Conservation (phyloP, 192 early-diverging fungal genomes). For the Polychytrium aggregatum region DNA sequence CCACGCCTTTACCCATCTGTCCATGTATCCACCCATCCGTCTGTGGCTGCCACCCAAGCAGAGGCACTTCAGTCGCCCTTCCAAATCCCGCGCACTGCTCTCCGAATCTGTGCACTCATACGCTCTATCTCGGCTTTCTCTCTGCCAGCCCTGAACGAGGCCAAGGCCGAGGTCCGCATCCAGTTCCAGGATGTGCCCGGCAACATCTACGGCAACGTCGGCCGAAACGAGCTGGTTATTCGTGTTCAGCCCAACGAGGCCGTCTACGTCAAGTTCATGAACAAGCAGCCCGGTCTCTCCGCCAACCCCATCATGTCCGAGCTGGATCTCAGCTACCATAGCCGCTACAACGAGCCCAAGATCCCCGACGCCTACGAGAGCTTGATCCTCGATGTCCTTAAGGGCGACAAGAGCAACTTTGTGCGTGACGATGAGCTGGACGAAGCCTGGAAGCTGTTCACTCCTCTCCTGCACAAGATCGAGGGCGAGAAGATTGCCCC, state of each 20-base stretch:
- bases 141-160: conserved; percentile 72
- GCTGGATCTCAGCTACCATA: conserved; percentile 84
- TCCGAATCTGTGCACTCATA: background rate
- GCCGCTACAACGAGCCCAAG: conserved; percentile 73
- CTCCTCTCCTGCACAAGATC: conserved; percentile 85
- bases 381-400: conserved; percentile 84
- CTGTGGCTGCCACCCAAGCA: too few relatives aligned
- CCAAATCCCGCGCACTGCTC: too few relatives aligned
- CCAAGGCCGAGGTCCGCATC: conserved; percentile 90
- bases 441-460: conserved; percentile 96
- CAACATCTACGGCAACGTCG: conserved; percentile 59
- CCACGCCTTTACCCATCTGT: background rate
- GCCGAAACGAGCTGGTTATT: conserved; percentile 92
- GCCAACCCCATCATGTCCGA: conserved; percentile 77
- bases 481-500: conserved; percentile 53
- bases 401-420: conserved; percentile 93
- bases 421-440: conserved; percentile 67
- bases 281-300: conserved; percentile 85
- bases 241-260: conserved; percentile 92
- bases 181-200: conserved; percentile 92
- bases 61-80: too few relatives aligned
- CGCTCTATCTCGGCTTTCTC: background rate
- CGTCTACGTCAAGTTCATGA: conserved; percentile 93
- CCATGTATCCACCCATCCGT: too few relatives aligned
- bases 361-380: conserved; percentile 98